These are phyloP conservation scores for Heliosperma pusillum DNA, from an alignment of 148 eudicot genomes.

Conservation along the genomic window DNA sequence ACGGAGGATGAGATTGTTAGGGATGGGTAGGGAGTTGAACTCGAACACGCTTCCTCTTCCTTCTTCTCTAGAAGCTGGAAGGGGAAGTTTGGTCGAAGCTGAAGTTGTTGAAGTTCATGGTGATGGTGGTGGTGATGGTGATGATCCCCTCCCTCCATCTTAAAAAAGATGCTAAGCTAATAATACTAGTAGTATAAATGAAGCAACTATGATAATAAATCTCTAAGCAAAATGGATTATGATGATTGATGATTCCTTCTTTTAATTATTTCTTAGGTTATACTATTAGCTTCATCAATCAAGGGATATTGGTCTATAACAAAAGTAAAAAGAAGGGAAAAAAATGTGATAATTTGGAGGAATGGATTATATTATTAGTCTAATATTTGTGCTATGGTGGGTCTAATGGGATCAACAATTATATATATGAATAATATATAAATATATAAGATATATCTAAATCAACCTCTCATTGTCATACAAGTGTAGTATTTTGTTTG, in stretches of 20 bases:
- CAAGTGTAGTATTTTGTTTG: constrained; percentile 21
- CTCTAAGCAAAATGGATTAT: constrained; percentile 29
- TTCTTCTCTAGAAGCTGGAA: constrained; percentile 78
- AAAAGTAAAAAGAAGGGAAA: neutral
- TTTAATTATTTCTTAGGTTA: neutral
- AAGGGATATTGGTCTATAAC: neutral
- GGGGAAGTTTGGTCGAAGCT: constrained; percentile 70
- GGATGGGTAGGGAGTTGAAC: constrained; percentile 47
- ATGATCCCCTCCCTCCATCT: constrained; percentile 71
- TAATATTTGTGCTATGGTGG: constrained; percentile 16
- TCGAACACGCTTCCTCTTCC: constrained; percentile 57
- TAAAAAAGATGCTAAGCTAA: neutral
- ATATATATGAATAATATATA: neutral
- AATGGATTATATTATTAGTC: neutral
- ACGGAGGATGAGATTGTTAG: constrained; percentile 36
- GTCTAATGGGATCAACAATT: constrained; percentile 18
- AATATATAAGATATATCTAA: neutral
- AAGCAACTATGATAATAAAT: neutral
- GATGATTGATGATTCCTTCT: neutral
- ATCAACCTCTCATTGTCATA: constrained; percentile 16
- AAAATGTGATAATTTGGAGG: constrained; percentile 4
- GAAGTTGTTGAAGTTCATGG: constrained; percentile 35
- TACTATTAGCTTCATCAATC: neutral
- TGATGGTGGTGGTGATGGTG: constrained; percentile 42
- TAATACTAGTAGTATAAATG: constrained; percentile 6